Conservation (phyloP, 495 filamentous ascomycete genomes). For the Penicillium salamii region DNA sequence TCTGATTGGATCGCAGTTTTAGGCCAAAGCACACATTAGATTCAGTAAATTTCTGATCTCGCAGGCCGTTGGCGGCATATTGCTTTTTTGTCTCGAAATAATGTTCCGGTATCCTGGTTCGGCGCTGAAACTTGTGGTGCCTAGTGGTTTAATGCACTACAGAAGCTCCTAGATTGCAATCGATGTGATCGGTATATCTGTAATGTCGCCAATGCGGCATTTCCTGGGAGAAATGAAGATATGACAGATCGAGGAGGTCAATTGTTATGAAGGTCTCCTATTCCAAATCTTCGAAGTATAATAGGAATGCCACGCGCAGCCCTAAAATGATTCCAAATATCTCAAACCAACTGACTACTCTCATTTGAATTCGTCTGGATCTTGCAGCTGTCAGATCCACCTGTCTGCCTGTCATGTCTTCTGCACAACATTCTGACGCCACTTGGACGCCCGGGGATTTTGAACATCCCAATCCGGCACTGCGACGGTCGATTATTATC, state of each 20-base stretch:
- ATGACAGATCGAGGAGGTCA: constrained; percentile 16
- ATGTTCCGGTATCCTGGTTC: constrained; percentile 5
- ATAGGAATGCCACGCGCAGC: constrained; percentile 1
- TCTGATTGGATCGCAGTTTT: background rate
- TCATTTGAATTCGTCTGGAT: constrained; percentile 5
- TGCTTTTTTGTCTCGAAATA: constrained; percentile 5
- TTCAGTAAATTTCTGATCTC: background rate
- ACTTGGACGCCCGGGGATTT: constrained; percentile 22
- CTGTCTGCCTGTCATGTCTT: constrained; percentile 15
- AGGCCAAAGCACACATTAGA: constrained; percentile 2
- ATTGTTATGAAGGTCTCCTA: background rate
- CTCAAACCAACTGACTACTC: constrained; percentile 16
- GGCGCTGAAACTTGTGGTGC: constrained; percentile 1
- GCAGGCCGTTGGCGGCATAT: background rate
- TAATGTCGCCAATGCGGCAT: background rate
- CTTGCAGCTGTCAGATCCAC: constrained; percentile 1
- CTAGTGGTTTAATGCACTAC: background rate
- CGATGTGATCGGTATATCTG: constrained; percentile 7
- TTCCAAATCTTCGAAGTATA: constrained; percentile 12
- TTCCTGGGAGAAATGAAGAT: constrained; percentile 1
- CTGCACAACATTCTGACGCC: constrained; percentile 8
- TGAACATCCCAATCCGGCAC: constrained; percentile 22
- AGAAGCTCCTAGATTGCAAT: background rate
- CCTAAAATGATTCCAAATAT: constrained; percentile 20
- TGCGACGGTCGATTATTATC: constrained; percentile 25